Percentiles rank a stretch among this genome's conserved stretches.
phyloP scores from a whole-genome alignment of 208 protist genomes.

The Porcisia deanei region DNA sequence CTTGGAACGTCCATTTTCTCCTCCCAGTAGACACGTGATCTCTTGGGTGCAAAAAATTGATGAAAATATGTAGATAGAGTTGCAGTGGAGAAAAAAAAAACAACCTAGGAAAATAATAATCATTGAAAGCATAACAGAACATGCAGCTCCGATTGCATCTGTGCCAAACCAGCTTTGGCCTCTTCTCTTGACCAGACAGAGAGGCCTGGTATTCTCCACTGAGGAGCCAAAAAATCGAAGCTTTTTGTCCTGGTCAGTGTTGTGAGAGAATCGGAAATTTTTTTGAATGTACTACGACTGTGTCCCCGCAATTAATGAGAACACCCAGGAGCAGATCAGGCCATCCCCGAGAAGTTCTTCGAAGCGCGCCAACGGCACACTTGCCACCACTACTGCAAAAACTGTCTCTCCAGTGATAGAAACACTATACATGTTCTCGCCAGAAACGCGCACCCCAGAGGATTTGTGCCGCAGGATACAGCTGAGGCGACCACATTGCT shows the following conservation, averaged over 20 bases:
- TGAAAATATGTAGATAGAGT: not conserved
- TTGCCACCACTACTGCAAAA: not conserved
- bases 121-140: no score
- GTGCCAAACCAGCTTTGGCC: no score
- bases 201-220: no score
- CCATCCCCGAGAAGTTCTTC: not conserved
- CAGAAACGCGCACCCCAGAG: not conserved
- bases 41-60: no score
- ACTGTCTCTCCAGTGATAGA: not conserved
- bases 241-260: no score
- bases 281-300: not conserved
- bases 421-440: not conserved
- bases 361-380: not conserved
- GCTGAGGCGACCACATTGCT: not conserved
- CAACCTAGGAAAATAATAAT: no score
- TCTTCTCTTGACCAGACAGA: no score
- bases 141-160: no score
- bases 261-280: not conserved
- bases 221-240: no score
- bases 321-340: not conserved
- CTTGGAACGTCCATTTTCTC: constrained; percentile 70
- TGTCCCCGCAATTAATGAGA: not conserved
- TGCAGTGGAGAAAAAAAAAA: not conserved
- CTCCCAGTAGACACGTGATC: not conserved
- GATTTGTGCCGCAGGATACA: not conserved